Evolutionary conservation across 257 asterid species (phyloP), one percentile per base, ranked within the genome.

Genomic region (Osmanthus fragrans): DNA sequence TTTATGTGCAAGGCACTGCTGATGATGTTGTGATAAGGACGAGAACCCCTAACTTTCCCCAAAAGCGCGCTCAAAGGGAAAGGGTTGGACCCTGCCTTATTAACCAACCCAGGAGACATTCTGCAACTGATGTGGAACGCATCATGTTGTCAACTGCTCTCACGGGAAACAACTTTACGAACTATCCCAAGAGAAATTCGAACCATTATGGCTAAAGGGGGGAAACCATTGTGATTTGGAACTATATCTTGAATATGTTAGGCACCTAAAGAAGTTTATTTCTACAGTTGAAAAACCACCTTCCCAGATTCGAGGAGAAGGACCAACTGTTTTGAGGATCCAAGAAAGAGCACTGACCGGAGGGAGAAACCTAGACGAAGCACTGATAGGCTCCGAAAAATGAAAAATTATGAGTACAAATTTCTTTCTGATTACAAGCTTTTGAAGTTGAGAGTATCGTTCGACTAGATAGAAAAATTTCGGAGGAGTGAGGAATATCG

Each of bases 11-110:
- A 91, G 94, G 92, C 11, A 89, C 94, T 63, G 80, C 86, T 12
- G 94, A 88, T 80, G 94, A 89, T 77, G 94, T 88, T 7, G 94
- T 89, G n/a, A n/a, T n/a, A n/a, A n/a, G n/a, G n/a, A n/a, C n/a
- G n/a, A n/a, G n/a, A n/a, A n/a, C n/a, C n/a, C n/a, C n/a, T n/a
- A n/a, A n/a, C n/a, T n/a, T n/a, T n/a, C n/a, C n/a, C n/a, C n/a
- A n/a, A n/a, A n/a, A n/a, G n/a, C n/a, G n/a, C n/a, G n/a, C n/a
- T n/a, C n/a, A n/a, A n/a, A n/a, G n/a, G n/a, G n/a, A n/a, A n/a
- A n/a, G n/a, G n/a, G n/a, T n/a, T n/a, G n/a, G n/a, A n/a, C n/a
- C n/a, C n/a, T n/a, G n/a, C n/a, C n/a, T n/a, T n/a, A n/a, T n/a
- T n/a, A n/a, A n/a, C n/a, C n/a, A n/a, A n/a, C n/a, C n/a, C n/a